These are phyloP conservation scores for Bretziella fagacearum DNA, from an alignment of 2,329 filamentous ascomycete species.

Conservation along the genomic window DNA sequence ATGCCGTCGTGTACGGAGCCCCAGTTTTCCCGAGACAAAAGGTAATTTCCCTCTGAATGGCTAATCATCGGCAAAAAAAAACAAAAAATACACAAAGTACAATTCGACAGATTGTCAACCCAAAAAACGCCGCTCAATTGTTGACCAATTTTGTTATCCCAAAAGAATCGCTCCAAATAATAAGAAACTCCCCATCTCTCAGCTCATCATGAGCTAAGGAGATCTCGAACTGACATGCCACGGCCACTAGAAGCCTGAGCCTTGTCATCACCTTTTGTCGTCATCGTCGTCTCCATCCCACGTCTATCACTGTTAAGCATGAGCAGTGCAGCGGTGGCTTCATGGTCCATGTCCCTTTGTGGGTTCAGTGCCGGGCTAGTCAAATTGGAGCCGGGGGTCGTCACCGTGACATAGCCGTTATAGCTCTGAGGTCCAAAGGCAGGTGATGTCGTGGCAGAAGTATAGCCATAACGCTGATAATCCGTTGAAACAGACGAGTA, in stretches of 20 bases:
- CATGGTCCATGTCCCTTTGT: slow-evolving; percentile 46
- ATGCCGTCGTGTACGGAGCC: too few relatives aligned
- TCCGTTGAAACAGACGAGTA: slow-evolving; percentile 38
- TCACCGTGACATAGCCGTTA: slow-evolving; percentile 22
- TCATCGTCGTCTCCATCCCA: slow-evolving; percentile 20
- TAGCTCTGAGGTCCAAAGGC: slow-evolving; percentile 36
- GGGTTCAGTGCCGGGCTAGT: slow-evolving; percentile 42
- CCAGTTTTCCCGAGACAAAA: too few relatives aligned
- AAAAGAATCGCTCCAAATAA: neutral
- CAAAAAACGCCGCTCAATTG: too few relatives aligned
- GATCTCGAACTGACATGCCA: slow-evolving; percentile 37
- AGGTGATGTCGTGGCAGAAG: slow-evolving; percentile 36
- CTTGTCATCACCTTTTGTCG: slow-evolving; percentile 36
- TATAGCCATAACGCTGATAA: slow-evolving; percentile 34
- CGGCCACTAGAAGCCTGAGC: slow-evolving; percentile 21
- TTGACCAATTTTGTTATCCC: neutral
- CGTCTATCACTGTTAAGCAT: slow-evolving; percentile 75
- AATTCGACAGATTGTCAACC: too few relatives aligned
- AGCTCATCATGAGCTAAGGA: slow-evolving; percentile 25
- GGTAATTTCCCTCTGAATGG: too few relatives aligned
- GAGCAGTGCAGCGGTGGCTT: slow-evolving; percentile 69
- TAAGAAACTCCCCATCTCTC: neutral
- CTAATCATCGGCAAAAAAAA: too few relatives aligned
- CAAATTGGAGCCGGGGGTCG: slow-evolving; percentile 31
- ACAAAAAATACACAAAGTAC: too few relatives aligned